Conservation (phyloP, 1,284 basidiomycete genomes). For the Schizophyllum commune region DNA sequence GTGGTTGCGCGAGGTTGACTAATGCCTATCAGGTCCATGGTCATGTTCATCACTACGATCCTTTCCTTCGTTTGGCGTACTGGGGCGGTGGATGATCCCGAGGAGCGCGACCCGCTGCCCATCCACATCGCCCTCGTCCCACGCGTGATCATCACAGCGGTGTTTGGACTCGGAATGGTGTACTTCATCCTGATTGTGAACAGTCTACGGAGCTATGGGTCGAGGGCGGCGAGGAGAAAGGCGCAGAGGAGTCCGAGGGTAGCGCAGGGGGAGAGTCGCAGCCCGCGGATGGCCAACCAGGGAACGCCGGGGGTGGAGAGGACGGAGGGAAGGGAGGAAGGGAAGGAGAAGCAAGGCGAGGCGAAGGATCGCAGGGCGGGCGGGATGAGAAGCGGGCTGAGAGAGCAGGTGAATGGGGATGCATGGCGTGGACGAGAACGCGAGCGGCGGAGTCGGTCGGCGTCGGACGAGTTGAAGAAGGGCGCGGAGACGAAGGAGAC, state of each 20-base stretch:
- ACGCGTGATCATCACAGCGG: constrained; percentile 45
- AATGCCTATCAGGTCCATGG: constrained; percentile 44
- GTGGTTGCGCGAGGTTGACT: not conserved
- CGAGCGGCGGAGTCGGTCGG: not conserved
- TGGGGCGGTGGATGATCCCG: constrained; percentile 41
- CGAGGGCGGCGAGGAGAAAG: constrained; percentile 9
- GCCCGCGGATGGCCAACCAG: not conserved
- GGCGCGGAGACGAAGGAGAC: too few relatives aligned
- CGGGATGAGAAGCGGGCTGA: too few relatives aligned
- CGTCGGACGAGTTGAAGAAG: not conserved
- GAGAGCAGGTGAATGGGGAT: not conserved
- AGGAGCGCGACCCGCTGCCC: constrained; percentile 23
- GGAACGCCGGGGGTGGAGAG: not conserved
- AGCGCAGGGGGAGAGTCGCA: not conserved
- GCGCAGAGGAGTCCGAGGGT: constrained; percentile 5
- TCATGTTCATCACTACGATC: constrained; percentile 61
- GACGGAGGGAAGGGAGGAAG: too few relatives aligned
- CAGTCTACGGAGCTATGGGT: constrained; percentile 55
- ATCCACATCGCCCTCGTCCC: constrained; percentile 35
- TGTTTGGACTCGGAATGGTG: constrained; percentile 52
- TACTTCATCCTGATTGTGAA: constrained; percentile 56
- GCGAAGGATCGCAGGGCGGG: too few relatives aligned
- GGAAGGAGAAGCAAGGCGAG: too few relatives aligned
- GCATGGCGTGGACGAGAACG: not conserved
- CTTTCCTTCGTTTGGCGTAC: constrained; percentile 68